These are phyloP conservation scores for Iberis amara DNA, from an alignment of 441 rosid genomes.

Conservation along the genomic window DNA sequence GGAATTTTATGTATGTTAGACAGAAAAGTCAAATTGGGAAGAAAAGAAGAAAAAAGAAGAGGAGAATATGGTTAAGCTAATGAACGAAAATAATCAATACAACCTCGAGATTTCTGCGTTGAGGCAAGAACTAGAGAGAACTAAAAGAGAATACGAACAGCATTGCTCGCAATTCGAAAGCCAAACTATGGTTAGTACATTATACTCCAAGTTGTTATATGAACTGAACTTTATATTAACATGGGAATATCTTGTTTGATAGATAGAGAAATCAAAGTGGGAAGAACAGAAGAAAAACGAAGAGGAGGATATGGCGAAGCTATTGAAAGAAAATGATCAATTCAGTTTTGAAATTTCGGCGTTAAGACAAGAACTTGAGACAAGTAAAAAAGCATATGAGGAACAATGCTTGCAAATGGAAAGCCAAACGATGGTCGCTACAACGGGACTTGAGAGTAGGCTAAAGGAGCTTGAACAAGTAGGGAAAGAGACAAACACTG, in stretches of 20 bases:
- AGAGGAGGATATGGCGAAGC: constrained; percentile 37
- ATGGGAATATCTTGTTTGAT: constrained; percentile 17
- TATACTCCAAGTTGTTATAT: no score
- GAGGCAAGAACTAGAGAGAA: constrained; percentile 52
- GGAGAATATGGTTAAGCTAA: constrained; percentile 32
- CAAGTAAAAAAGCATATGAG: constrained; percentile 45
- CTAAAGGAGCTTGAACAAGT: constrained; percentile 39
- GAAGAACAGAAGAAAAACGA: constrained; percentile 49
- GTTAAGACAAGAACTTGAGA: constrained; percentile 54
- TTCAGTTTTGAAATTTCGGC: constrained; percentile 36
- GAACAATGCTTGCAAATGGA: constrained; percentile 44
- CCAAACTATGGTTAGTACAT: constrained; percentile 40
- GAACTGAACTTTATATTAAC: no score
- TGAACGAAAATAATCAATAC: constrained; percentile 44
- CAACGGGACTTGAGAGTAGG: constrained; percentile 48
- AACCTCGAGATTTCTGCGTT: constrained; percentile 36
- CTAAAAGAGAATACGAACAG: constrained; percentile 43
- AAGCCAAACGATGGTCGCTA: constrained; percentile 42
- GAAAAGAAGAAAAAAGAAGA: constrained; percentile 45
- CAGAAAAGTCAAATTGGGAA: constrained; percentile 44
- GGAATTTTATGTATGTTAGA: constrained; percentile 36
- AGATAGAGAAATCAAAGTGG: constrained; percentile 47
- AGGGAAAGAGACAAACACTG: constrained; percentile 41
- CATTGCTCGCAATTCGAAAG: constrained; percentile 44
- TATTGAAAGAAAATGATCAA: constrained; percentile 43